A percentile compares a stretch with the other conserved stretches of the same genome.
These are phyloP conservation scores for Blastomyces percursus DNA, from an alignment of 2,329 filamentous ascomycete genomes.

Conservation along the genomic window DNA sequence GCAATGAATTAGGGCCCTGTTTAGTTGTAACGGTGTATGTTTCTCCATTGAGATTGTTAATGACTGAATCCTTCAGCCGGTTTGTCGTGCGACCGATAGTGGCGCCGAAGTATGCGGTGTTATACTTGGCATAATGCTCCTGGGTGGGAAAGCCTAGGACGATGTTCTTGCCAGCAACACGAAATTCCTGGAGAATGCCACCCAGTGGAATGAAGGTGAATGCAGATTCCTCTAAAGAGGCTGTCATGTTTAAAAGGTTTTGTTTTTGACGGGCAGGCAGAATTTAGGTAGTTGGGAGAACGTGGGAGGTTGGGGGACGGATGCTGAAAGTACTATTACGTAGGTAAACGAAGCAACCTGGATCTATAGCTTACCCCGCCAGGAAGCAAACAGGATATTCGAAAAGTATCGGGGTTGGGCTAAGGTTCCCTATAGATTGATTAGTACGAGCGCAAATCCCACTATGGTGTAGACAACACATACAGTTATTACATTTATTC, in stretches of 20 bases:
- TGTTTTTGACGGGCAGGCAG: background rate
- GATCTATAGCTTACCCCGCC: background rate
- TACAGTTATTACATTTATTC: background rate
- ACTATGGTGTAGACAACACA: background rate
- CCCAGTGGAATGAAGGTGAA: constrained; percentile 38
- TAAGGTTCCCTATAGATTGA: background rate
- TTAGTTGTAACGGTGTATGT: constrained; percentile 63
- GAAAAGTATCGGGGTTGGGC: background rate
- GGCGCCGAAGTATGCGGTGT: constrained; percentile 75
- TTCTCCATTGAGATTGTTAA: constrained; percentile 61
- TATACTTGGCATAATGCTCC: constrained; percentile 63
- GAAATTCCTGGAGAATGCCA: constrained; percentile 55
- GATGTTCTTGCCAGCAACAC: constrained; percentile 68
- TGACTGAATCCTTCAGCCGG: constrained; percentile 60
- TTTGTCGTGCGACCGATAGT: constrained; percentile 82
- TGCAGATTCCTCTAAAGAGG: constrained; percentile 20
- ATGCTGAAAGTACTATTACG: background rate
- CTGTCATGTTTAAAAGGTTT: constrained; percentile 6
- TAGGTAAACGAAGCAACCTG: background rate
- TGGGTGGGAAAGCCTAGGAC: constrained; percentile 73
- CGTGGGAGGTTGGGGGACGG: background rate
- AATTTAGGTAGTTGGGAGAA: background rate
- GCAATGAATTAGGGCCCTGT: constrained; percentile 64
- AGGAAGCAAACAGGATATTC: background rate
- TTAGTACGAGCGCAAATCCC: background rate